These are phyloP conservation scores for Eucalyptus melliodora DNA, from an alignment of 345 rosid species.

Conservation along the genomic window DNA sequence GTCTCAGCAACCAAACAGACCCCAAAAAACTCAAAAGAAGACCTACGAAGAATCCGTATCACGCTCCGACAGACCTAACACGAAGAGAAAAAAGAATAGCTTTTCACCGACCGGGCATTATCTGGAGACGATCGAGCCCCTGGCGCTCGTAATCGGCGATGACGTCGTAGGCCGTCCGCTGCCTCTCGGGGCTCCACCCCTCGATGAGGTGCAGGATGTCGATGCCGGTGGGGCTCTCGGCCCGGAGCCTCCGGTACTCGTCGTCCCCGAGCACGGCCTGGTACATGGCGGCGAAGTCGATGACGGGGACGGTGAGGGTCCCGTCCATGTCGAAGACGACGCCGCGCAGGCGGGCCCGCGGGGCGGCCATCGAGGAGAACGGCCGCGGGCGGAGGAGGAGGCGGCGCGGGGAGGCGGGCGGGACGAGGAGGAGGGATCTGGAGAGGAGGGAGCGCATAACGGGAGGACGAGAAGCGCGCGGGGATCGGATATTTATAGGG, in stretches of 20 bases:
- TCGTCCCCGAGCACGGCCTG: conserved; percentile 69
- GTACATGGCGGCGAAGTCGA: conserved; percentile 90
- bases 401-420: neutral
- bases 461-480: neutral
- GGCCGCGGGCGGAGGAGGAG: neutral
- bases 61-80: neutral
- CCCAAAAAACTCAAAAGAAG: neutral
- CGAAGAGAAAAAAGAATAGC: neutral
- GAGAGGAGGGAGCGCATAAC: neutral
- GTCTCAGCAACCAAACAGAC: neutral
- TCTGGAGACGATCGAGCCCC: conserved; percentile 75
- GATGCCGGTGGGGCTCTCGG: conserved; percentile 67
- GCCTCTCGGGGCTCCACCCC: conserved; percentile 52
- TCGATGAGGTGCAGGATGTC: conserved; percentile 79
- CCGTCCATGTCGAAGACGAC: conserved; percentile 86
- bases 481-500: neutral
- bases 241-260: conserved; percentile 51
- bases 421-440: neutral
- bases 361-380: neutral
- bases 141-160: conserved; percentile 67
- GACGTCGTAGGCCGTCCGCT: conserved; percentile 40
- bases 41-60: neutral
- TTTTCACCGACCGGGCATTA: conserved; percentile 67
- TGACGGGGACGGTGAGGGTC: conserved; percentile 83
- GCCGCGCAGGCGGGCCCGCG: conserved; percentile 32